Evolutionary conservation across 148 eudicot species (phyloP).

Genomic region (Tetragonia tetragonoides): DNA sequence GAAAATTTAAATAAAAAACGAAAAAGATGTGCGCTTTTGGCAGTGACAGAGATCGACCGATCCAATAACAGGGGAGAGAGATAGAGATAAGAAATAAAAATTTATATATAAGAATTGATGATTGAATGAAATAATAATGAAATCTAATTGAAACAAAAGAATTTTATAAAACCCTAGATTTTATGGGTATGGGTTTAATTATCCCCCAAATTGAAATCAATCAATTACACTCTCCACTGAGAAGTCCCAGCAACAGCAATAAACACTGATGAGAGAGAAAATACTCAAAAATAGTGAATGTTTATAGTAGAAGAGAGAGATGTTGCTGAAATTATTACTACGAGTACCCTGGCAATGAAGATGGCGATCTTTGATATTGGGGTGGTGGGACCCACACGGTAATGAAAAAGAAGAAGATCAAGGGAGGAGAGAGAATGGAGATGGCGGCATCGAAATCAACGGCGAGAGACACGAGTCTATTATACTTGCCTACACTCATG

Average conservation of each 20-base stretch:
- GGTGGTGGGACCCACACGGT: slow-evolving; percentile 6
- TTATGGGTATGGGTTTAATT: not conserved
- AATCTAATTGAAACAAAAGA: not conserved
- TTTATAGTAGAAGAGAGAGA: not conserved
- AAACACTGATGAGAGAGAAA: too few species aligned
- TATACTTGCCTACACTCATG: not conserved
- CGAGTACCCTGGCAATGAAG: not conserved
- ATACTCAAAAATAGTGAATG: not conserved
- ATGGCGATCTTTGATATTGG: not conserved
- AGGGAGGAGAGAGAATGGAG: not conserved
- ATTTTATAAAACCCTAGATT: not conserved
- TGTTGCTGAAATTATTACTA: not conserved
- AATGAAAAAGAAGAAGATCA: not conserved
- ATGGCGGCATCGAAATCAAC: slow-evolving; percentile 21
- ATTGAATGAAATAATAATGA: not conserved
- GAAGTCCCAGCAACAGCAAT: too few species aligned
- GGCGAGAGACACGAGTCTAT: slow-evolving; percentile 8
- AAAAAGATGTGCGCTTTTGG: not conserved
- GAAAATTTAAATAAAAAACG: not conserved
- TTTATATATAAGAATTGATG: not conserved
- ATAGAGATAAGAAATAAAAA: not conserved
- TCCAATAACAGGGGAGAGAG: not conserved
- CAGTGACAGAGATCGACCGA: not conserved
- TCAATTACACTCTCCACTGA: too few species aligned
- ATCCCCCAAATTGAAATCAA: too few species aligned